Base-by-base conservation (phyloP, 2,329 filamentous ascomycete species). In the Claviceps paspali region DNA sequence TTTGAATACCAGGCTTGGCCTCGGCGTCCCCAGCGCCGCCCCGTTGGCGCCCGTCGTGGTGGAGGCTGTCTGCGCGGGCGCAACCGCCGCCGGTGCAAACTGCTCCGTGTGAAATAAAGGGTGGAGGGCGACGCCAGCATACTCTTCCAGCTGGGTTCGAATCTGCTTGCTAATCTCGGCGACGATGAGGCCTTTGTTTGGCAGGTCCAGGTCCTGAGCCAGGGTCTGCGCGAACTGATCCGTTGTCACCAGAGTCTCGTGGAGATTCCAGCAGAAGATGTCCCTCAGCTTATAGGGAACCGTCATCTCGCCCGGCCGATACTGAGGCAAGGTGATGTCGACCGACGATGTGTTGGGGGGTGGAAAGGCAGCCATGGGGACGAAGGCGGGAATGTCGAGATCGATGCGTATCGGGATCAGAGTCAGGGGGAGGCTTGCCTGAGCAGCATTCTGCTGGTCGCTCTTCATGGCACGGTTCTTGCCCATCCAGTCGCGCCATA, bases 401-500 rank as follows among this genome's bases (percentile, higher is more conserved):
- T 98, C 91, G 58, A 98, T 93, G 41, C 88, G 83, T 50, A 98
- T 95, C 14, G 91, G 91, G 41, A 98, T 88, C 37, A 96, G 68
- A 1, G 85, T 94, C 35, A 93, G 70, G 4, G 91, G 91, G 26
- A 98, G 71, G 35, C 76, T 76, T 26, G 84, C 78, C 49, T 79
- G 75, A 3, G 72, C 71, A 36, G 70, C 68, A 48, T 68, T 73
- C 43, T 77, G 72, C 45, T 74, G 59, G 42, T 79, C 75, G 29
- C 68, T 69, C 35, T 67, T 62, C n/a, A 63, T 54, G 11, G 60
- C 55, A 32, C 65, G 66, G 43, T 72, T 64, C 60, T 88, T 86
- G 42, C 82, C 76, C 75, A 95, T 93, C 87, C 88, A 96, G 48
- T 95, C 87, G 52, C 88, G 74, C 76, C 85, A 95, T 50, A 95